These are phyloP conservation scores for Priceomyces carsonii DNA, from an alignment of 805 yeast species.

Conservation along the genomic window DNA sequence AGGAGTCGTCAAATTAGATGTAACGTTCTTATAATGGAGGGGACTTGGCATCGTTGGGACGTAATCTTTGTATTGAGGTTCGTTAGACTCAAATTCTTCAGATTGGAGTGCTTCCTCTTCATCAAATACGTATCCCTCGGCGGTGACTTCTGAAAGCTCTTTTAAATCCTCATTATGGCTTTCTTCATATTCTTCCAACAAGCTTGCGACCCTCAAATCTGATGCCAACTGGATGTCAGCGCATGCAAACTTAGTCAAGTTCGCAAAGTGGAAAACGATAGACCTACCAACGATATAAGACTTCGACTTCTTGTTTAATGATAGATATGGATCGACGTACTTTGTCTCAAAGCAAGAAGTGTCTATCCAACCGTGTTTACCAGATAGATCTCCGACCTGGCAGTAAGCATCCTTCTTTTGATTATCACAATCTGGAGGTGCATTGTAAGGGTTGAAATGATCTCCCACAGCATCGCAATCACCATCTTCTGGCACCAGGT, in stretches of 20 bases:
- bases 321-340: slow-evolving; percentile 65
- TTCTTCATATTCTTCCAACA: slow-evolving; percentile 8
- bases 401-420: slow-evolving; percentile 55
- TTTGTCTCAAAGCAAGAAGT: slow-evolving; percentile 66
- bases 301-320: slow-evolving; percentile 55
- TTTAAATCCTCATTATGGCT: slow-evolving; percentile 6
- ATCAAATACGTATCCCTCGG: slow-evolving; percentile 7
- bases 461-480: slow-evolving; percentile 56
- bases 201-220: slow-evolving; percentile 9
- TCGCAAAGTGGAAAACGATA: slow-evolving; percentile 55
- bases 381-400: slow-evolving; percentile 75
- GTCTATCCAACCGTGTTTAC: slow-evolving; percentile 74
- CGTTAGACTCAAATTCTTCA: slow-evolving; percentile 4
- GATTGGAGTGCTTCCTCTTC: slow-evolving; percentile 6
- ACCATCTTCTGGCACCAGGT: slow-evolving; percentile 47
- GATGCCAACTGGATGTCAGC: slow-evolving; percentile 49
- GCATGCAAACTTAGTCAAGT: slow-evolving; percentile 60
- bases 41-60: slow-evolving; percentile 1
- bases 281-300: slow-evolving; percentile 63
- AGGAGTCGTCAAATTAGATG: too few relatives aligned
- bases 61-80: slow-evolving; percentile 5
- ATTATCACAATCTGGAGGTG: slow-evolving; percentile 52
- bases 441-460: slow-evolving; percentile 66
- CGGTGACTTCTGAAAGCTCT: slow-evolving; percentile 1
- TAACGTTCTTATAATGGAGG: slow-evolving; percentile 7